Evolutionary conservation across 2,329 filamentous ascomycete genomes (phyloP).

Genomic region (Fusarium buxicola): DNA sequence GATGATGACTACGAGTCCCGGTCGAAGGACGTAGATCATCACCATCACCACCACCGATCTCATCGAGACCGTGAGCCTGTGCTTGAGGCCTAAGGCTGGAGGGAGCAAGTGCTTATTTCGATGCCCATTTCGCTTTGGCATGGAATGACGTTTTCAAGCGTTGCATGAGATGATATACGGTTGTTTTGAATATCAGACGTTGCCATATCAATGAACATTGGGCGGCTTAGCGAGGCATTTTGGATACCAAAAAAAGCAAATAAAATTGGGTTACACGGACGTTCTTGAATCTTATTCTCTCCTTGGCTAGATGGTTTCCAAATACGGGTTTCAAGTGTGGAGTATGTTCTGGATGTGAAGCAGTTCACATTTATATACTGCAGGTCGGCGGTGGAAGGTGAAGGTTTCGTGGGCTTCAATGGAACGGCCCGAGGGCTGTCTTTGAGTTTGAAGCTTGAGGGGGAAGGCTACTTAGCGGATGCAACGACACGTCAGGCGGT

Average conservation of each 20-base stretch:
- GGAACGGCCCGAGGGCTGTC: constrained; percentile 10
- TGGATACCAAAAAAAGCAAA: constrained; percentile 26
- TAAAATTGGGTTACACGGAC: constrained; percentile 8
- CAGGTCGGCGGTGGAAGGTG: not conserved
- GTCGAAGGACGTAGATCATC: constrained; percentile 48
- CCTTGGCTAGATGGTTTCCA: not conserved
- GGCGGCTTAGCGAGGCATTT: constrained; percentile 35
- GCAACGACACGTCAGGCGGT: constrained; percentile 13
- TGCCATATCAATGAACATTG: constrained; percentile 28
- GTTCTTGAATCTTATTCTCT: not conserved
- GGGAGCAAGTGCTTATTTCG: not conserved
- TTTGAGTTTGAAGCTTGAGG: constrained; percentile 26
- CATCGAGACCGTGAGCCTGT: constrained; percentile 48
- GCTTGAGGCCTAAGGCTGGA: constrained; percentile 30
- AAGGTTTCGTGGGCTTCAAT: constrained; percentile 7
- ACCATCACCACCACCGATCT: constrained; percentile 50
- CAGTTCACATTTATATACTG: not conserved
- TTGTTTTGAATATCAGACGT: constrained; percentile 19
- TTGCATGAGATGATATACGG: constrained; percentile 23
- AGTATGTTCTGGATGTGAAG: not conserved
- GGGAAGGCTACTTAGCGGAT: constrained; percentile 9
- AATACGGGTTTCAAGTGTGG: not conserved
- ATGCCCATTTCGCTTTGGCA: not conserved
- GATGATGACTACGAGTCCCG: constrained; percentile 46
- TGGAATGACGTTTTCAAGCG: constrained; percentile 20